Base-by-base conservation (phyloP, 202 grass and related monocot species). In the Schoenoplectus triqueter region DNA sequence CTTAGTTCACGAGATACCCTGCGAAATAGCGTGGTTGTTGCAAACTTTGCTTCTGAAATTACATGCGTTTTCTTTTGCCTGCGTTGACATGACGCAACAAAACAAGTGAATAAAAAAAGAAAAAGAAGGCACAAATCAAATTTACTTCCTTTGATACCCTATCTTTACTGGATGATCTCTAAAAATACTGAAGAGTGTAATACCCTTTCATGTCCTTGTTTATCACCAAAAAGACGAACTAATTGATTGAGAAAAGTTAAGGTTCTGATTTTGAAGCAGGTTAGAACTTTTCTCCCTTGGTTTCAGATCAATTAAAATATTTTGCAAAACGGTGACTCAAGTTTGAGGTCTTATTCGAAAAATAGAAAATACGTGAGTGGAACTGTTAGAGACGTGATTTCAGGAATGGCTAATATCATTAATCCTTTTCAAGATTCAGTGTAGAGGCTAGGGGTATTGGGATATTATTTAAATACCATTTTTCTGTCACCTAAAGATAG, bases 401-500 rank as follows among this genome's bases (percentile, higher is more conserved):
- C 31, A 31, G 31, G 31, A 31, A 31, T 31, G 31, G 31, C 31
- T 31, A 31, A 31, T 31, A 31, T 31, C 51, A 52, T 31, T 31
- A 31, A 31, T 31, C 31, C 7, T 31, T 74, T 51, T 7, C 47
- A 73, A 13, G 7, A 2, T 8, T 54, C 47, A 8, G 31, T 31
- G 31, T 31, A 31, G 31, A 31, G 31, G 31, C 31, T 31, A 31
- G 31, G 54, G 75, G 56, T n/a, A 40, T 59, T 59, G 50, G 5
- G 20, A 14, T 77, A n/a, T 77, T 31, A 77, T 55, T 77, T 15
- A n/a, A 41, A 51, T 55, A 6, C 6, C 15, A n/a, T 40, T 57
- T 57, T 77, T 77, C 22, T 77, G 21, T 59, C 6, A 6, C 10
- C 73, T 77, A 77, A 77, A 77, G 52, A 77, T 77, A 79, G 52